Base-by-base conservation (phyloP, 176 grass and related monocot genomes). In the Tuctoria greenei region DNA sequence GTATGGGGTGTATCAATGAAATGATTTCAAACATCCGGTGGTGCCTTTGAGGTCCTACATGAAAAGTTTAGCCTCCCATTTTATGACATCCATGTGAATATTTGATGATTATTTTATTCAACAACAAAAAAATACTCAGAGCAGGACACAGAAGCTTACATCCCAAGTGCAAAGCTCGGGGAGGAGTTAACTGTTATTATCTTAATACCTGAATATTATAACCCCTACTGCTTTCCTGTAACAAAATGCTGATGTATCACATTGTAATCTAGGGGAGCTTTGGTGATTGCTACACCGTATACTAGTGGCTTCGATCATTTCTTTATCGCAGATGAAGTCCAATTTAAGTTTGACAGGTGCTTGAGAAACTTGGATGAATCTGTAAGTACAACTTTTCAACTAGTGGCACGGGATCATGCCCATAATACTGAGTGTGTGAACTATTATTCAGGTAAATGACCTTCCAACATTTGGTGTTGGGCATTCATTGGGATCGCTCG, bases 341-440 rank as follows among this genome's bases (percentile, higher is more conserved):
- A 99, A 15, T 99, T 95, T 70, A 99, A 95, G 79, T 99, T 95
- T 57, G 91, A 95, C 44, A 92, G 89, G 80, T 99, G 95, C 83
- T 79, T 99, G 79, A 88, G 91, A 82, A 88, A 75, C 75, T 85
- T 99, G 82, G 64, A 66, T 55, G 84, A 90, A 61, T 79, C 82
- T 73, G 91, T 99, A 78, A 95, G 87, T 95, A 28, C 18, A 35
- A 45, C 16, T 65, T 23, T 73, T 10, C 15, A 61, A 41, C 55
- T 71, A 24, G 3, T 55, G 21, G 42, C 13, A 75, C 38, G 38
- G 27, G 23, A 55, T 78, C 4, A 65, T 58, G 44, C 81, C 25
- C 67, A 54, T 58, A 34, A 45, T 65, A 49, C 68, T 86, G 74
- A 85, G 41, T 37, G 38, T 65, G 55, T 28, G 20, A 76, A 31